phyloP scores from a whole-genome alignment of 768 basidiomycete species.

The Tylopilus sp. region DNA sequence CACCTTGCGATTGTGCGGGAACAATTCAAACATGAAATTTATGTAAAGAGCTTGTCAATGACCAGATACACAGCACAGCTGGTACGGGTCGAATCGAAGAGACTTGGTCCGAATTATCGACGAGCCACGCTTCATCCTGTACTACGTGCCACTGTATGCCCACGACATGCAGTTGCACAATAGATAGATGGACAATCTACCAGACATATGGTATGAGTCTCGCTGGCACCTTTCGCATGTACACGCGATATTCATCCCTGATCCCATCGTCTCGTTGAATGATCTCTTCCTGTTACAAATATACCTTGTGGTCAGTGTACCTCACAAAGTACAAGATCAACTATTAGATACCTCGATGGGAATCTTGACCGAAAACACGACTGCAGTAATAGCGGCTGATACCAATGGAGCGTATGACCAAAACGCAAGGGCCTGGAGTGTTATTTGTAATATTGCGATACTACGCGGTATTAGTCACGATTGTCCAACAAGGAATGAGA shows the following conservation, averaged over 20 bases:
- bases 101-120: too few relatives aligned
- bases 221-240: not conserved
- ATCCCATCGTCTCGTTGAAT: not conserved
- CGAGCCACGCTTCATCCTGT: too few relatives aligned
- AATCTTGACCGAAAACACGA: slow-evolving; percentile 2
- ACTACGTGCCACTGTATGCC: too few relatives aligned
- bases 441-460: not conserved
- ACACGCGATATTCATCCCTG: not conserved
- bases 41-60: too few relatives aligned
- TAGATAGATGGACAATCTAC: too few relatives aligned
- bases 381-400: not conserved
- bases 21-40: too few relatives aligned
- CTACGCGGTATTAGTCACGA: not conserved
- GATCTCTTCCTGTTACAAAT: slow-evolving; percentile 8
- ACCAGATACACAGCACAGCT: too few relatives aligned
- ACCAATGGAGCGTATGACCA: slow-evolving; percentile 10
- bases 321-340: too few relatives aligned
- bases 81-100: too few relatives aligned
- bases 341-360: slow-evolving; percentile 8
- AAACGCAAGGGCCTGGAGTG: not conserved
- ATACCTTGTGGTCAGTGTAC: too few relatives aligned
- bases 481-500: not conserved
- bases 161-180: too few relatives aligned
- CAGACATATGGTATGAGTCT: not conserved
- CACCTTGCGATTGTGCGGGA: too few relatives aligned